Percentiles rank a stretch among this genome's conserved stretches.
Conservation (phyloP, 345 rosid species). For the Eucalyptus paniculata region DNA sequence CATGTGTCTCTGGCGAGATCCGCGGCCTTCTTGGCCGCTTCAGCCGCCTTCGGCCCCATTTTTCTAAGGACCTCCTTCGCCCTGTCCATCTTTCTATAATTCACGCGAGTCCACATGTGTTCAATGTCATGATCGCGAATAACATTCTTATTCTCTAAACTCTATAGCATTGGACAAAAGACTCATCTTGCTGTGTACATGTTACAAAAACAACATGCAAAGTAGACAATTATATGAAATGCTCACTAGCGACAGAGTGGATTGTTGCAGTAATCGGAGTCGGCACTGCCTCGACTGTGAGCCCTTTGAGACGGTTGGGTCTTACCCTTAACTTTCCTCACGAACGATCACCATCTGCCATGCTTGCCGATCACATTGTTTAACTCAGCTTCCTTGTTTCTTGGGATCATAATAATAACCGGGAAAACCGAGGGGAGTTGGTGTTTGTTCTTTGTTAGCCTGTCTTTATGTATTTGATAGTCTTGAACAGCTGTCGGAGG, state of each 20-base stretch:
- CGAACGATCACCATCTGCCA: neutral
- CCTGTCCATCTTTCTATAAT: neutral
- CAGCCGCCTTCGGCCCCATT: neutral
- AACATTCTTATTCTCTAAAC: neutral
- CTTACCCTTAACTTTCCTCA: neutral
- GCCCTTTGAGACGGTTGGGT: neutral
- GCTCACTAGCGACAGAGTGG: neutral
- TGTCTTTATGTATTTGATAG: neutral
- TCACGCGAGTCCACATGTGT: neutral
- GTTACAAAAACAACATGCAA: neutral
- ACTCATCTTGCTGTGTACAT: neutral
- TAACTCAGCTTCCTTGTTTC: neutral
- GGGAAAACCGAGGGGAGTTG: neutral
- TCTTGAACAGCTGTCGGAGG: neutral
- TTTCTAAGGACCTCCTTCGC: neutral
- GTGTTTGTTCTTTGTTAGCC: neutral
- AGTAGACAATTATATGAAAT: neutral
- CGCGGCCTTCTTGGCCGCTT: constrained; percentile 5
- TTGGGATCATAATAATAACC: neutral
- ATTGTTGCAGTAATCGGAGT: neutral
- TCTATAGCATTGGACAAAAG: neutral
- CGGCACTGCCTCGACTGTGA: neutral
- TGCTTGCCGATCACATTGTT: neutral
- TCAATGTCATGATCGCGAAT: neutral
- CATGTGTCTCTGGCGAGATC: constrained; percentile 6